Evolutionary conservation across 2,329 filamentous ascomycete species (phyloP).

Genomic region (Didymosphaeria variabile): DNA sequence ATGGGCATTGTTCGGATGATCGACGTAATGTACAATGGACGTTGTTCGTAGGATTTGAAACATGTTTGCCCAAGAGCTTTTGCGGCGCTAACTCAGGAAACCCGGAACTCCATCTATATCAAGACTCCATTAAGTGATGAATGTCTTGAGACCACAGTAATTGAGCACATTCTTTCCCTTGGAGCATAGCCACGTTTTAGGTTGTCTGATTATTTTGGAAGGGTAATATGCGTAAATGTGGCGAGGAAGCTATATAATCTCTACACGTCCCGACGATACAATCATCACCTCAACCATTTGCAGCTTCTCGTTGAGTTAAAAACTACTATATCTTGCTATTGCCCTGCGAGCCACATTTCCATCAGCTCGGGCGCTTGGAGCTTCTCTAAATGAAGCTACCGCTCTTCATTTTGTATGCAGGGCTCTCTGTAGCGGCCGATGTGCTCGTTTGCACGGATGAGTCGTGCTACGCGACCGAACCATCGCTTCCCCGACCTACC

Average conservation of each 20-base stretch:
- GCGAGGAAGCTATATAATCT: background rate
- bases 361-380: background rate
- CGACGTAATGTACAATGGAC: no score
- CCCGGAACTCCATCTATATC: no score
- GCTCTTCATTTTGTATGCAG: constrained; percentile 5
- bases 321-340: background rate
- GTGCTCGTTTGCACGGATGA: constrained; percentile 14
- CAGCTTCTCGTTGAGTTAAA: background rate
- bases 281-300: background rate
- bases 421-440: constrained; percentile 7
- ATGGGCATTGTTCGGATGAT: no score
- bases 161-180: no score
- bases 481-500: constrained; percentile 11
- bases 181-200: background rate
- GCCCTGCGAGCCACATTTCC: background rate
- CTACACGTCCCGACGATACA: background rate
- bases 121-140: no score
- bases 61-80: background rate
- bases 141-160: no score
- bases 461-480: constrained; percentile 14
- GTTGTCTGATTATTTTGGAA: background rate
- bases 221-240: background rate
- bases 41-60: no score
- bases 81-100: background rate
- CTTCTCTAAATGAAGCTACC: background rate